Evolutionary conservation across 371 early-diverging fungal genomes (phyloP).

Genomic region (Lichtheimia ornata): DNA sequence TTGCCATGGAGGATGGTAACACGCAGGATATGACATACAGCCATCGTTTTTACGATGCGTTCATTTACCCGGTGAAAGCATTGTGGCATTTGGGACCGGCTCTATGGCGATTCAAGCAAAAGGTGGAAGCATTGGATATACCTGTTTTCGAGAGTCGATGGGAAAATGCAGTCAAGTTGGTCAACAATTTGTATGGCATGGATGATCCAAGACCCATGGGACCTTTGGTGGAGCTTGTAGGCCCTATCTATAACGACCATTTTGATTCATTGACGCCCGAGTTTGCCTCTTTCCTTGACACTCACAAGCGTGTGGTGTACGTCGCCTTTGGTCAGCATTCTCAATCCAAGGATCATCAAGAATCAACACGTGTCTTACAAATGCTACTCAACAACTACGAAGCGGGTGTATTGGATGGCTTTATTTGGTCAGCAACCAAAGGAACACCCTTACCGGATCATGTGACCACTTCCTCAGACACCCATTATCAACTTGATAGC

Average conservation of each 20-base stretch:
- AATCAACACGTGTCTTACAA: not conserved
- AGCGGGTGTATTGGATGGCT: not conserved
- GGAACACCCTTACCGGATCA: slow-evolving; percentile 5
- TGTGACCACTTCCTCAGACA: slow-evolving; percentile 15
- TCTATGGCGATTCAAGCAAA: too few species aligned
- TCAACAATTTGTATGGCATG: slow-evolving; percentile 26
- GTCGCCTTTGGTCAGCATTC: slow-evolving; percentile 37
- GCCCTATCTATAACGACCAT: slow-evolving; percentile 25
- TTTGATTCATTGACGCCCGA: slow-evolving; percentile 20
- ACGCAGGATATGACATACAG: slow-evolving; percentile 12
- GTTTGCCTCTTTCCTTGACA: slow-evolving; percentile 18
- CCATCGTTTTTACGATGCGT: slow-evolving; percentile 18
- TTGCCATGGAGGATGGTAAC: slow-evolving; percentile 12
- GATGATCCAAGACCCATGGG: slow-evolving; percentile 28
- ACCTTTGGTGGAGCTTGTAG: slow-evolving; percentile 35
- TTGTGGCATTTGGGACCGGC: not conserved
- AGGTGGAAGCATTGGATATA: too few species aligned
- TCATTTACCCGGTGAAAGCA: slow-evolving; percentile 12
- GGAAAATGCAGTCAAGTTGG: slow-evolving; percentile 15
- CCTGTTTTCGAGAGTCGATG: not conserved
- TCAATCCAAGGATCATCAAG: not conserved
- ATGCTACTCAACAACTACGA: not conserved
- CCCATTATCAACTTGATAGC: slow-evolving; percentile 1
- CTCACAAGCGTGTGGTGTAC: slow-evolving; percentile 25
- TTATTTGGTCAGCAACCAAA: slow-evolving; percentile 3